Base-by-base conservation (phyloP, 768 basidiomycete genomes). In the Russula dissimulans region DNA sequence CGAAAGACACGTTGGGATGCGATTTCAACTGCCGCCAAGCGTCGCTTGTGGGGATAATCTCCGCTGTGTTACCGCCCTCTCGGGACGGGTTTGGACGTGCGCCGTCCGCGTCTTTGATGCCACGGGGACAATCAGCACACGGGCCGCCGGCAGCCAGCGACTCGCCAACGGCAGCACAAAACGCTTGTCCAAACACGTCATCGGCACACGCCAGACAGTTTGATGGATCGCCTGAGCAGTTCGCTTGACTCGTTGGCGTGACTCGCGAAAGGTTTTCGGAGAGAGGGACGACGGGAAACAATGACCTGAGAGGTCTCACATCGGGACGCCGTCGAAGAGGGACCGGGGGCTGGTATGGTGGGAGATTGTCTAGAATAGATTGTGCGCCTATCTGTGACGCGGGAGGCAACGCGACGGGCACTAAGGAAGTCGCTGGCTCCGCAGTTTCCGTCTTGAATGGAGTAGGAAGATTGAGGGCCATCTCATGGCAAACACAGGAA, bases 151-250 rank as follows among this genome's bases (percentile, higher is more conserved):
- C 72, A 54, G 83, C 77, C 15, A 86, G 73, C 32, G 85, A 79
- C 61, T 84, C 77, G 62, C 78, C 80, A 45, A 94, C 81, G 22
- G 88, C 89, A 42, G 78, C 78, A 70, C 92, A 95, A 71, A 95
- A 95, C 5, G 90, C 91, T 68, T 87, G 86, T 10, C 91, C 91
- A 65, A 94, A 94, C 22, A 80, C 79, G 70, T 94, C 92, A 67
- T 89, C 86, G 4, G 85, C 86, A 69, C 92, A 95, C 4, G 91
- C 92, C 54, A 81, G 71, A 69, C 92, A 95, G 71, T 93, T 92
- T 9, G 81, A 78, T 3, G 92, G 92, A 68, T 95, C 90, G 12
- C 92, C 92, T 17, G 91, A 88, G 71, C 92, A 95, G 38, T 72
- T 62, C 31, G 69, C 79, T 15, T 72, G 69, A 41, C 72, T 68